Evolutionary conservation across 208 protist species (phyloP), one percentile per base, ranked within the genome.

Genomic region (Endotrypanum monterogeii): DNA sequence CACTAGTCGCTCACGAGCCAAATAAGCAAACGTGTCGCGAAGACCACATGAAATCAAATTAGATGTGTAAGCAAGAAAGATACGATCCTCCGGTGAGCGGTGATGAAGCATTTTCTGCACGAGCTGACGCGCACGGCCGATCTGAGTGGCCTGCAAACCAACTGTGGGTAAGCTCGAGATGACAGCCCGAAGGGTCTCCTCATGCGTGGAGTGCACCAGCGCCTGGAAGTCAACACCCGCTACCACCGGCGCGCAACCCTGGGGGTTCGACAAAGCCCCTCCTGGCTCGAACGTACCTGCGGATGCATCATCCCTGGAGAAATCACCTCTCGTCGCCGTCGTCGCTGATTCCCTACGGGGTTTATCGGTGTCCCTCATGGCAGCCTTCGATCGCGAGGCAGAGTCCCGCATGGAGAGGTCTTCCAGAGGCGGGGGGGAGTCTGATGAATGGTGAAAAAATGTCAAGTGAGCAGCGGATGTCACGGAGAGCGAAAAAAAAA

Each of bases 1-100:
- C n/a, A 99, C 86, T 54, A 98, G 82, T 30, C 89, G 90, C 81
- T 99, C 92, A 50, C 98, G 83, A 1, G 96, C 98, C 1, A 99
- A 88, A 73, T 94, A 99, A 25, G 93, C 88, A 77, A 99, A 99
- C 7, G 90, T 96, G 48, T 99, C 99, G 32, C 99, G 94, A 35
- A 99, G 76, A 16, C 99, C 99, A 67, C 88, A 98, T 3, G 98
- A 99, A n/a, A 99, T 98, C 39, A 99, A 80, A 80, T 99, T 99
- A 14, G 98, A 99, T 1, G 99, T 99, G 89, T 99, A 99, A 2
- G 98, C 97, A 3, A 99, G 86, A 74, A 99, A 99, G 23, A 99
- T 98, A 11, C 73, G 65, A 56, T 94, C 85, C 9, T 84, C 88
- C 23, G 65, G 32, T 3, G 73, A 48, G 23, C 79, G 82, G 58